Conservation (phyloP, 2,329 filamentous ascomycete genomes). For the Penicillium sp. region DNA sequence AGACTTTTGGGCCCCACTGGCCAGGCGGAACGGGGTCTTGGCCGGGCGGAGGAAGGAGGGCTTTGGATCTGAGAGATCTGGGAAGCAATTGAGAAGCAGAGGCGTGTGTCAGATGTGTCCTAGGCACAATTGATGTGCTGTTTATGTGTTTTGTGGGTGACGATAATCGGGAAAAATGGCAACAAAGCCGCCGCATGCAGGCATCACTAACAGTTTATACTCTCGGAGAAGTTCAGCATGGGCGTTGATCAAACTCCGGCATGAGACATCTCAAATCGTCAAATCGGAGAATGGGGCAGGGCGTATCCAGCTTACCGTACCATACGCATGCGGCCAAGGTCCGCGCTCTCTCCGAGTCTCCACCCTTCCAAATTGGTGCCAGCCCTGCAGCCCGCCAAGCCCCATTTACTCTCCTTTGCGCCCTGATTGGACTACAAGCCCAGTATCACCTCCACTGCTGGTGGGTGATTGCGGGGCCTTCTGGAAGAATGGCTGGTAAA, state of each 20-base stretch:
- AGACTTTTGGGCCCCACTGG: slow-evolving; percentile 24
- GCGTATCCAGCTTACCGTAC: neutral
- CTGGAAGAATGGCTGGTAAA: neutral
- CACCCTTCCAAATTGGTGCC: neutral
- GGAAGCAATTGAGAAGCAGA: neutral
- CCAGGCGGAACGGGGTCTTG: slow-evolving; percentile 25
- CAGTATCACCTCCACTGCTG: neutral
- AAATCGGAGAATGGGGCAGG: neutral
- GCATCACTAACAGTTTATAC: neutral
- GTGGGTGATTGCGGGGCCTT: neutral
- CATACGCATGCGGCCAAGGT: slow-evolving; percentile 6
- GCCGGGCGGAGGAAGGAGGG: slow-evolving; percentile 13
- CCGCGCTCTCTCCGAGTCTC: neutral
- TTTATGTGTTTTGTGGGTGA: too few species aligned
- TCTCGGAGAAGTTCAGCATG: neutral
- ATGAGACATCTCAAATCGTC: too few species aligned
- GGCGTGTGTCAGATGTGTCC: neutral
- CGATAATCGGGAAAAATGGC: neutral
- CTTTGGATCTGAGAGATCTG: neutral
- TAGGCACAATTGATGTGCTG: neutral
- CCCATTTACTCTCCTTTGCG: neutral
- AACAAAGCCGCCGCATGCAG: neutral
- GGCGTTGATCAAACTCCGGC: neutral
- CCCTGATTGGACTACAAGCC: neutral
- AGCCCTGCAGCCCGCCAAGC: slow-evolving; percentile 22